phyloP scores from a whole-genome alignment of 192 early-diverging fungal genomes.

The Spizellomyces punctatus region DNA sequence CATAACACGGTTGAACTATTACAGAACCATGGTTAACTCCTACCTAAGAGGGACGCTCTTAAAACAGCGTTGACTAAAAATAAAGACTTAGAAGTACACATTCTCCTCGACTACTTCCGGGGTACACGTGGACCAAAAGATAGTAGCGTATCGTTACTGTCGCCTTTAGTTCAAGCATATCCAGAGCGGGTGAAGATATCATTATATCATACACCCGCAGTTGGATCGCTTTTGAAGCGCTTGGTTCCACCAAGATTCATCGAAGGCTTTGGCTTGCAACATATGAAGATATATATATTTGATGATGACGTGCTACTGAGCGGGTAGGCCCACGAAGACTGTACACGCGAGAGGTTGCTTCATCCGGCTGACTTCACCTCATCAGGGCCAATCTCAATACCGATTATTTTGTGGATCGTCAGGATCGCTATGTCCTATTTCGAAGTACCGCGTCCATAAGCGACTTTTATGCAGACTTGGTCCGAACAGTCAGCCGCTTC shows the following conservation, averaged over 20 bases:
- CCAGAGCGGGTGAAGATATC: constrained; percentile 68
- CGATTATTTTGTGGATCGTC: constrained; percentile 94
- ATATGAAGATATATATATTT: constrained; percentile 91
- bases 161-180: constrained; percentile 64
- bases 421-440: constrained; percentile 91
- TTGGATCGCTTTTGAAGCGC: constrained; percentile 68
- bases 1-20: not conserved
- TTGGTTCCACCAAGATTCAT: constrained; percentile 85
- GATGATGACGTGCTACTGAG: constrained; percentile 82
- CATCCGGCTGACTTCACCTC: not conserved
- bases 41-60: constrained; percentile 61
- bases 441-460: constrained; percentile 53
- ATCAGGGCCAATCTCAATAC: constrained; percentile 88
- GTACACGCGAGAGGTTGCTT: too few relatives aligned
- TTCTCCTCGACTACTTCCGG: constrained; percentile 89
- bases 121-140: constrained; percentile 66
- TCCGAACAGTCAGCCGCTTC: constrained; percentile 62
- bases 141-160: constrained; percentile 72
- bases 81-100: constrained; percentile 58
- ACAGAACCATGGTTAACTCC: not conserved
- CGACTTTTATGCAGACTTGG: constrained; percentile 72
- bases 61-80: constrained; percentile 56
- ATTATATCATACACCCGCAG: constrained; percentile 87
- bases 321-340: constrained; percentile 53
- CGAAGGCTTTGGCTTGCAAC: constrained; percentile 92